Evolutionary conservation across 768 basidiomycete genomes (phyloP).

Genomic region (Russula dissimulans): DNA sequence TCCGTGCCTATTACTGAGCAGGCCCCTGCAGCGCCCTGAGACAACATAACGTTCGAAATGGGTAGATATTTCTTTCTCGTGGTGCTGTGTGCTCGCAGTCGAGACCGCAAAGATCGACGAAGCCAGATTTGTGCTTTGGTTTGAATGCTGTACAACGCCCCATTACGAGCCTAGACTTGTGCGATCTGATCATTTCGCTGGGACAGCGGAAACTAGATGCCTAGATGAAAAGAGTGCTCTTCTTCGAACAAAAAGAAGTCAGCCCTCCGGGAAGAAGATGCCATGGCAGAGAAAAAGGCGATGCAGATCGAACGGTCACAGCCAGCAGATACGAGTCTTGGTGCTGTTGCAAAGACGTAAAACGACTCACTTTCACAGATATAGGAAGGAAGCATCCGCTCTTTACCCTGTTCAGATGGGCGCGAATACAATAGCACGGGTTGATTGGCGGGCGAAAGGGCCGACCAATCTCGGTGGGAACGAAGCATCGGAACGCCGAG

Average conservation of each 20-base stretch:
- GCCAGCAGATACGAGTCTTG: neutral
- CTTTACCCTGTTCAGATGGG: no score
- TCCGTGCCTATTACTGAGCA: conserved; percentile 2
- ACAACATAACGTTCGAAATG: neutral
- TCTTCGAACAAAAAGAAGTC: neutral
- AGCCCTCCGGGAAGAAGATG: neutral
- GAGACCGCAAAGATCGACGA: conserved; percentile 7
- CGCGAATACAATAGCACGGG: neutral
- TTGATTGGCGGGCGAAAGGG: neutral
- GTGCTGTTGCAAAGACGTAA: neutral
- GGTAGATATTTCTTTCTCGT: neutral
- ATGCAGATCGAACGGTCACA: neutral
- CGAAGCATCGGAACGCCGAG: neutral
- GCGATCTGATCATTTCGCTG: neutral
- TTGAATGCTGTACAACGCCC: neutral
- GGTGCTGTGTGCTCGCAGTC: neutral
- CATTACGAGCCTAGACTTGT: neutral
- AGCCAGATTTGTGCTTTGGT: neutral
- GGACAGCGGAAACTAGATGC: neutral
- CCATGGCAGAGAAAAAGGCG: conserved; percentile 1
- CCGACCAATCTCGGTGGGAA: neutral
- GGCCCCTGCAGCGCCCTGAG: neutral
- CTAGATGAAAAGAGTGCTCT: neutral
- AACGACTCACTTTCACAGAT: neutral
- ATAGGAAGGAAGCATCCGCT: neutral